These are phyloP conservation scores for Lactifluus hygrophoroides DNA, from an alignment of 768 basidiomycete genomes.

Conservation along the genomic window DNA sequence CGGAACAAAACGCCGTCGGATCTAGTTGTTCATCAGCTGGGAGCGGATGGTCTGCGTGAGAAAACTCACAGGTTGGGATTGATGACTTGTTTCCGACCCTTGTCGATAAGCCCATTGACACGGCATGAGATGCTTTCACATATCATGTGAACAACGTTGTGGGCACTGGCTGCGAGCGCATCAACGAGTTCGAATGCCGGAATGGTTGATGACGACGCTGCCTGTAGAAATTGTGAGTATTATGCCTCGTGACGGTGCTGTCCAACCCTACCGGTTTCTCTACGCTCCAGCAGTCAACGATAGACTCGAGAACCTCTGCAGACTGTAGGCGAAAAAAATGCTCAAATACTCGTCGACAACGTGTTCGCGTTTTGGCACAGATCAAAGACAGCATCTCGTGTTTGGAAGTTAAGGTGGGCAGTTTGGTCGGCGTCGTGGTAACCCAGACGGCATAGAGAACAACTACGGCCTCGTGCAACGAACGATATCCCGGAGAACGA, in stretches of 20 bases:
- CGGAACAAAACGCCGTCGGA: slow-evolving; percentile 65
- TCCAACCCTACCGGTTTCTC: slow-evolving; percentile 37
- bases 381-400: slow-evolving; percentile 64
- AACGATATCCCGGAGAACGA: slow-evolving; percentile 65
- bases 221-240: slow-evolving; percentile 10
- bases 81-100: slow-evolving; percentile 47
- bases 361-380: slow-evolving; percentile 52
- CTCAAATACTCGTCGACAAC: slow-evolving; percentile 75
- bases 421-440: slow-evolving; percentile 42
- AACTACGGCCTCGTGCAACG: slow-evolving; percentile 75
- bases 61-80: slow-evolving; percentile 58
- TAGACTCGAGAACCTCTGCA: slow-evolving; percentile 72
- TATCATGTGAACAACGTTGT: slow-evolving; percentile 79
- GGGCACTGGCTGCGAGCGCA: slow-evolving; percentile 73
- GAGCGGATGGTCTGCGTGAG: background rate
- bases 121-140: slow-evolving; percentile 74
- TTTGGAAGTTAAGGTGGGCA: slow-evolving; percentile 40
- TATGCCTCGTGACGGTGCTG: background rate
- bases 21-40: slow-evolving; percentile 31
- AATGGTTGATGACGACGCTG: slow-evolving; percentile 22
- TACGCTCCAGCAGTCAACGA: slow-evolving; percentile 76
- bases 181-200: slow-evolving; percentile 79
- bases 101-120: slow-evolving; percentile 46
- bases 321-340: slow-evolving; percentile 77
- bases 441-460: slow-evolving; percentile 72